Evolutionary conservation across 371 early-diverging fungal species (phyloP).

Genomic region (Apophysomyces ossiformis): DNA sequence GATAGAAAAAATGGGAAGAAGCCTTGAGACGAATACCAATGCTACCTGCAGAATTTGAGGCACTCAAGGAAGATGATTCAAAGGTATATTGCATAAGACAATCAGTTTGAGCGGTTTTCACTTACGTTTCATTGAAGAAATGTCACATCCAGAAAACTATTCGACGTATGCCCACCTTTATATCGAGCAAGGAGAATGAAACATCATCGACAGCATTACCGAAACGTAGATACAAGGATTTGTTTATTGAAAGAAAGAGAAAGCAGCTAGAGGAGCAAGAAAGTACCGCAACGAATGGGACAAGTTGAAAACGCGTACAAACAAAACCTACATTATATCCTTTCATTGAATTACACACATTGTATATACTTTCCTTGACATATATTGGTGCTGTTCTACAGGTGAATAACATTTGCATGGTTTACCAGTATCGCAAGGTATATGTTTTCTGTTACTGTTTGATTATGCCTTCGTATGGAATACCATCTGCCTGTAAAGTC

Average conservation of each 20-base stretch:
- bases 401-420: constrained; percentile 5
- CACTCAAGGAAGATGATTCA: neutral
- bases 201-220: neutral
- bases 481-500: too few species aligned
- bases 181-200: constrained; percentile 1
- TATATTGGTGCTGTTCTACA: constrained; percentile 4
- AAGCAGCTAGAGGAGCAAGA: constrained; percentile 12
- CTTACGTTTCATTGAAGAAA: too few species aligned
- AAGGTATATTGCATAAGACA: neutral
- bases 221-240: constrained; percentile 4
- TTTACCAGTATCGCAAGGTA: neutral
- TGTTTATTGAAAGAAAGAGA: constrained; percentile 2
- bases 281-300: neutral
- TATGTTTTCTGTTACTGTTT: neutral
- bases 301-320: neutral
- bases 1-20: constrained; percentile 21
- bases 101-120: too few species aligned
- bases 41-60: constrained; percentile 14
- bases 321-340: neutral
- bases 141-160: neutral
- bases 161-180: constrained; percentile 15
- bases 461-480: too few species aligned
- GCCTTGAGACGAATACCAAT: constrained; percentile 23
- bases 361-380: constrained; percentile 9
- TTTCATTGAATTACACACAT: constrained; percentile 3